Conservation (phyloP, 441 rosid genomes). For the Gossypium lobatum region DNA sequence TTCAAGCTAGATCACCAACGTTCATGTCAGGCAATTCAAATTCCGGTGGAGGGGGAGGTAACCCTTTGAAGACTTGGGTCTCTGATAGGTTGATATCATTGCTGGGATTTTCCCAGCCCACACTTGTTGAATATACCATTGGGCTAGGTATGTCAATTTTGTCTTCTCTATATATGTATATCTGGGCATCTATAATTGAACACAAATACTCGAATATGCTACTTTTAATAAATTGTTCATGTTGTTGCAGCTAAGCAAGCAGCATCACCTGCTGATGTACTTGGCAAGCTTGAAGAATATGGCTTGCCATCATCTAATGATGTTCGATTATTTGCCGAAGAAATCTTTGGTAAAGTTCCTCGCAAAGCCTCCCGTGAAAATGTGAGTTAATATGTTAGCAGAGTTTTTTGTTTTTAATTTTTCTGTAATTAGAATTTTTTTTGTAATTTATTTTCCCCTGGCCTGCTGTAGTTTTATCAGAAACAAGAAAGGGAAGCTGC, state of each 20-base stretch:
- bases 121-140: constrained; percentile 65
- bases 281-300: constrained; percentile 45
- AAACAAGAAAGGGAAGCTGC: constrained; percentile 87
- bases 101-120: constrained; percentile 64
- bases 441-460: constrained; percentile 6
- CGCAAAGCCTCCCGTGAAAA: constrained; percentile 46
- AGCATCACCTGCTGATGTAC: constrained; percentile 51
- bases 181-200: not conserved
- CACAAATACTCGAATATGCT: not conserved
- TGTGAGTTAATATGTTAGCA: constrained; percentile 41
- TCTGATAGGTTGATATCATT: constrained; percentile 73
- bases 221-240: not conserved
- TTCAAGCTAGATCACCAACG: not conserved
- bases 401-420: not conserved
- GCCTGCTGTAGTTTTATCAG: constrained; percentile 51
- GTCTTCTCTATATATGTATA: not conserved
- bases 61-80: constrained; percentile 61
- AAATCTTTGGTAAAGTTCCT: constrained; percentile 66
- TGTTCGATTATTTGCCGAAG: constrained; percentile 61
- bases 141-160: constrained; percentile 46
- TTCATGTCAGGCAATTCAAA: not conserved
- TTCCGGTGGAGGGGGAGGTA: not conserved
- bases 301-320: constrained; percentile 62
- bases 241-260: constrained; percentile 63
- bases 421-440: not conserved